phyloP scores from a whole-genome alignment of 1,139 yeast genomes.

The Wickerhamomyces sp. region DNA sequence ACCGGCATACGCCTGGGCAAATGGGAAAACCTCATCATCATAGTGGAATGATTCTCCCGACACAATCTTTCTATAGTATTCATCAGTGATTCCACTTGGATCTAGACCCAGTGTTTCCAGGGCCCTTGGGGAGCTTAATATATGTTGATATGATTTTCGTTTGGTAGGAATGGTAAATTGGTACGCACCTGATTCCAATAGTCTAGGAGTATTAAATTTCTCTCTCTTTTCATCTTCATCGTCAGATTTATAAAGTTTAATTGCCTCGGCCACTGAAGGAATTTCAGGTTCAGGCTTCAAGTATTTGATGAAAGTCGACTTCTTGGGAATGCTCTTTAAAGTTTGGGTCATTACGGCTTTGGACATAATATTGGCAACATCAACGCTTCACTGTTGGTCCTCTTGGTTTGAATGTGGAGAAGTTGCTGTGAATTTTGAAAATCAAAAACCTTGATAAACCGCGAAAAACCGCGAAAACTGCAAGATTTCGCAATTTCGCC shows the following conservation, averaged over 20 bases:
- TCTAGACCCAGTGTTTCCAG: constrained; percentile 55
- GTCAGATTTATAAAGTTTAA: constrained; percentile 25
- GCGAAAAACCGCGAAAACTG: too few relatives aligned
- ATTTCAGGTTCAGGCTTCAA: constrained; percentile 58
- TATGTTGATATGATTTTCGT: constrained; percentile 47
- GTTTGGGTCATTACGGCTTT: constrained; percentile 5
- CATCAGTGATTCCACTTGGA: constrained; percentile 23
- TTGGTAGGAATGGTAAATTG: constrained; percentile 66
- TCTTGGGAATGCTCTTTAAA: constrained; percentile 31
- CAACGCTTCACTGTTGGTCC: too few relatives aligned
- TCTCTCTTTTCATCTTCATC: constrained; percentile 15
- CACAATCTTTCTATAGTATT: constrained; percentile 49
- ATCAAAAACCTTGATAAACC: too few relatives aligned
- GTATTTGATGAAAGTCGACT: constrained; percentile 43
- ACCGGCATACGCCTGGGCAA: constrained; percentile 91
- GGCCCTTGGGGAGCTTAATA: constrained; percentile 60
- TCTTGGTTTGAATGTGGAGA: too few relatives aligned
- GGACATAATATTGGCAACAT: too few relatives aligned
- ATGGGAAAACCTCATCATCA: constrained; percentile 57
- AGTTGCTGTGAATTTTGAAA: too few relatives aligned
- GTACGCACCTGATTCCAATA: constrained; percentile 58
- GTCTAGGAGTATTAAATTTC: constrained; percentile 51
- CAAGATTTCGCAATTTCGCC: too few relatives aligned
- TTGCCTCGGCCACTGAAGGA: constrained; percentile 47
- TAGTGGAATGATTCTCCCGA: constrained; percentile 51